These are phyloP conservation scores for Colletotrichum sp. DNA, from an alignment of 2,329 filamentous ascomycete genomes.

Conservation along the genomic window DNA sequence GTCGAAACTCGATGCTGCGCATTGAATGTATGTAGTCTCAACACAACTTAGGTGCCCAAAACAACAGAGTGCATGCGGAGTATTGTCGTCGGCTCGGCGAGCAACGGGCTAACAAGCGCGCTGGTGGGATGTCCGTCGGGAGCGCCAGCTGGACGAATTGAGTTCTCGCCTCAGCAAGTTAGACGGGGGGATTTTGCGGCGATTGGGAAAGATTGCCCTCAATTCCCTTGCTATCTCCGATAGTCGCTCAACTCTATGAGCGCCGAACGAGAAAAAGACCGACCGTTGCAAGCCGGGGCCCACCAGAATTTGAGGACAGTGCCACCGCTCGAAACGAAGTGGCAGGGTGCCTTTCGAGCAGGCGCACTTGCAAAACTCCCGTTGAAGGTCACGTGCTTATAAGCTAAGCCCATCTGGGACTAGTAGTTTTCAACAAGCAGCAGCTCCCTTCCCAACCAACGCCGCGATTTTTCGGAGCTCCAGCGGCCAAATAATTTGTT, in stretches of 20 bases:
- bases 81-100: background rate
- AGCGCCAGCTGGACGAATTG: background rate
- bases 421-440: conserved; percentile 44
- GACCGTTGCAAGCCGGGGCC: conserved; percentile 16
- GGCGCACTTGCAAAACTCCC: conserved; percentile 18
- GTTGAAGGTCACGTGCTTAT: conserved; percentile 30
- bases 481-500: conserved; percentile 34
- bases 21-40: background rate
- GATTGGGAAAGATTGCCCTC: background rate
- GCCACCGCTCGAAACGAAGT: background rate
- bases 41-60: background rate
- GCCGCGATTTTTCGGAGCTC: conserved; percentile 50
- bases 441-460: conserved; percentile 37
- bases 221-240: conserved; percentile 15
- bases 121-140: background rate
- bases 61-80: background rate
- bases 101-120: background rate
- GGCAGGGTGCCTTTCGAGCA: background rate
- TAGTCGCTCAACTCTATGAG: background rate
- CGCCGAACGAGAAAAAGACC: background rate
- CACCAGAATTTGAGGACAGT: background rate
- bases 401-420: conserved; percentile 28
- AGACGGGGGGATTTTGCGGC: background rate
- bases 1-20: too few relatives aligned
- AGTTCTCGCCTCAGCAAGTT: background rate